Evolutionary conservation across 2,329 filamentous ascomycete genomes (phyloP).

Genomic region (Dendryphion nanum): DNA sequence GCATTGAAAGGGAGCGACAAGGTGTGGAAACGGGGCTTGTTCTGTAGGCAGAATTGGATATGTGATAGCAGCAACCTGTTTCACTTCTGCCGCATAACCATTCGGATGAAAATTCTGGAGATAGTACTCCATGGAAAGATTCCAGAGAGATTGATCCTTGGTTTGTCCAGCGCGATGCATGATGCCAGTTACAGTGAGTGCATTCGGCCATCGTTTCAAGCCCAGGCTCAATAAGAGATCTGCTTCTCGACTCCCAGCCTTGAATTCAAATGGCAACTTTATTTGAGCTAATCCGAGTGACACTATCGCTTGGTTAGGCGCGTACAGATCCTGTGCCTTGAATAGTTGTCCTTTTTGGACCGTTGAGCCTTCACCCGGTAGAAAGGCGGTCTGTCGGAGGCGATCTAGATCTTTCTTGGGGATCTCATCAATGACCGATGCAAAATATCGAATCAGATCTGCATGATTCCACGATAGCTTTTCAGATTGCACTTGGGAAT

Average conservation of each 20-base stretch:
- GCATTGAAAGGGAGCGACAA: conserved; percentile 73
- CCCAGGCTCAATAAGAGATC: conserved; percentile 73
- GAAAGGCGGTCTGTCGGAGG: conserved; percentile 75
- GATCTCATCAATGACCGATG: conserved; percentile 87
- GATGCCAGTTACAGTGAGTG: conserved; percentile 72
- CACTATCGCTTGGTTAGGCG: conserved; percentile 32
- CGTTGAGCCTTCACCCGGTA: conserved; percentile 60
- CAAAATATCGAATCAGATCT: conserved; percentile 90
- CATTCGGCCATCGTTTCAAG: conserved; percentile 68
- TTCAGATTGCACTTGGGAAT: conserved; percentile 48
- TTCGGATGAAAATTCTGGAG: conserved; percentile 76
- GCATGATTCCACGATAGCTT: conserved; percentile 80
- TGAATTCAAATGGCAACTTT: conserved; percentile 74
- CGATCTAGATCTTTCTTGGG: conserved; percentile 77
- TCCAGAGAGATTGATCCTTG: conserved; percentile 56
- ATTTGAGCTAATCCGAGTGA: conserved; percentile 49
- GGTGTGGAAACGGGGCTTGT: conserved; percentile 56
- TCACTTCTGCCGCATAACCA: conserved; percentile 62
- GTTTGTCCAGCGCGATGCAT: conserved; percentile 63
- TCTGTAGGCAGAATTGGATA: conserved; percentile 66
- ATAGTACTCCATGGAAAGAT: conserved; percentile 76
- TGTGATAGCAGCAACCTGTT: conserved; percentile 50
- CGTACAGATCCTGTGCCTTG: conserved; percentile 36
- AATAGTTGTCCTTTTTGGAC: conserved; percentile 31
- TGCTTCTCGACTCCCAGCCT: conserved; percentile 56